Conservation (phyloP, 345 rosid genomes). For the Dipteronia sinensis region DNA sequence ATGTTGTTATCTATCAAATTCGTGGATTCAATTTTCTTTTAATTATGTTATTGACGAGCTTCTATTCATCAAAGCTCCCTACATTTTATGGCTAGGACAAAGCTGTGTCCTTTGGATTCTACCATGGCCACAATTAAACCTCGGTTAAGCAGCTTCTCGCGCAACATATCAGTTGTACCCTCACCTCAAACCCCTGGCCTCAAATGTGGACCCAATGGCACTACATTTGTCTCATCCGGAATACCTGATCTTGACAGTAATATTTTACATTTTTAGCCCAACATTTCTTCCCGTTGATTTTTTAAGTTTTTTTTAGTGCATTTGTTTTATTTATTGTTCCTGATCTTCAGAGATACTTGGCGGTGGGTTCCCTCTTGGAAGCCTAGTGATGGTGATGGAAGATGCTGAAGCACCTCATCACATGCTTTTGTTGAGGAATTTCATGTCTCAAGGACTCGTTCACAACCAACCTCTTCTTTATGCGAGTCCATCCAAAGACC, state of each 20-base stretch:
- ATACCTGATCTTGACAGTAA: slow-evolving; percentile 92
- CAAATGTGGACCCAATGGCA: slow-evolving; percentile 85
- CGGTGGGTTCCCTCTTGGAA: slow-evolving; percentile 85
- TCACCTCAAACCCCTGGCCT: slow-evolving; percentile 61
- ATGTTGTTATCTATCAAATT: not conserved
- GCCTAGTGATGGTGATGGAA: slow-evolving; percentile 94
- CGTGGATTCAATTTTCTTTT: not conserved
- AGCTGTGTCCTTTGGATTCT: not conserved
- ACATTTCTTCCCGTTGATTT: not conserved
- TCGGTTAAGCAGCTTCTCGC: slow-evolving; percentile 82
- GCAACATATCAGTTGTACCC: slow-evolving; percentile 48
- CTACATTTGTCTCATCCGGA: slow-evolving; percentile 69
- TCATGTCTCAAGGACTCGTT: slow-evolving; percentile 96
- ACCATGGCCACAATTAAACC: slow-evolving; percentile 67
- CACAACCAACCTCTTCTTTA: slow-evolving; percentile 80
- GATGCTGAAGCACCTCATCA: slow-evolving; percentile 98
- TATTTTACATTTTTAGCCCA: slow-evolving; percentile 6
- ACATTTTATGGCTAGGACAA: not conserved
- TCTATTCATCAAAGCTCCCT: slow-evolving; percentile 2
- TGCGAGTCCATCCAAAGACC: slow-evolving; percentile 79
- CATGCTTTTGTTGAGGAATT: slow-evolving; percentile 88
- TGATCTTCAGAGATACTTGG: slow-evolving; percentile 66
- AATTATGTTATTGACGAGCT: not conserved
- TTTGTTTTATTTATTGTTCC: slow-evolving; percentile 17
- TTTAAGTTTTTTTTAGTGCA: not conserved